Evolutionary conservation across 2,329 filamentous ascomycete genomes (phyloP).

Genomic region (Penicillium sp.): DNA sequence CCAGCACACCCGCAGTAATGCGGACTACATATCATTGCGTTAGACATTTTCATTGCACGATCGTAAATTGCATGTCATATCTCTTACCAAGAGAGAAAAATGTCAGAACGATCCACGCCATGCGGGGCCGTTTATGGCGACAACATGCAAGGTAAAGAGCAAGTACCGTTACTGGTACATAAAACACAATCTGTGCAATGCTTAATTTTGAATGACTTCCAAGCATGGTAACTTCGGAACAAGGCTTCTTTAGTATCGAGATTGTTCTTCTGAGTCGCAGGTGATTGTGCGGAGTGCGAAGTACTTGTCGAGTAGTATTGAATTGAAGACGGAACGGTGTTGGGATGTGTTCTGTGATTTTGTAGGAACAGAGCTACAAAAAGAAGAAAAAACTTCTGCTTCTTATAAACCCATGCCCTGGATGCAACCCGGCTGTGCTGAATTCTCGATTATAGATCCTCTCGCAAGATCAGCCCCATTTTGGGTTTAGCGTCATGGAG

Average conservation of each 20-base stretch:
- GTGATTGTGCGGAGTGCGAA: background rate
- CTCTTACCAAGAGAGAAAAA: conserved; percentile 23
- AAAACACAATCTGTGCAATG: conserved; percentile 26
- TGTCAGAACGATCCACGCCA: conserved; percentile 22
- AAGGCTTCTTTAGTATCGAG: conserved; percentile 26
- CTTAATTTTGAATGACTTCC: conserved; percentile 19
- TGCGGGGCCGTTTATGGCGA: conserved; percentile 21
- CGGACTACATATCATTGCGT: conserved; percentile 15
- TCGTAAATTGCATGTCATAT: background rate
- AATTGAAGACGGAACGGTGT: background rate
- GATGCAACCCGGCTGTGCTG: background rate
- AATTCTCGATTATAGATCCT: background rate
- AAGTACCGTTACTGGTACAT: conserved; percentile 15
- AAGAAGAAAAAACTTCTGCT: background rate
- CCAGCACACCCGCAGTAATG: conserved; percentile 18
- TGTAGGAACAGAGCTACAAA: background rate
- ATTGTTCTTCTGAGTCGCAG: background rate
- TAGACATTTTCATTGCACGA: background rate
- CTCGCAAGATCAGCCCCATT: conserved; percentile 2
- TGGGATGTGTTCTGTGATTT: background rate
- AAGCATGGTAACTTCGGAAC: background rate
- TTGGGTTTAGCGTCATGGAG: background rate
- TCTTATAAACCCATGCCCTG: background rate
- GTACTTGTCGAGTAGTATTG: background rate
- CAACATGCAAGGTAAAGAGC: conserved; percentile 15